Base-by-base conservation (phyloP, 176 grass and related monocot genomes). In the Aegilops longissima region DNA sequence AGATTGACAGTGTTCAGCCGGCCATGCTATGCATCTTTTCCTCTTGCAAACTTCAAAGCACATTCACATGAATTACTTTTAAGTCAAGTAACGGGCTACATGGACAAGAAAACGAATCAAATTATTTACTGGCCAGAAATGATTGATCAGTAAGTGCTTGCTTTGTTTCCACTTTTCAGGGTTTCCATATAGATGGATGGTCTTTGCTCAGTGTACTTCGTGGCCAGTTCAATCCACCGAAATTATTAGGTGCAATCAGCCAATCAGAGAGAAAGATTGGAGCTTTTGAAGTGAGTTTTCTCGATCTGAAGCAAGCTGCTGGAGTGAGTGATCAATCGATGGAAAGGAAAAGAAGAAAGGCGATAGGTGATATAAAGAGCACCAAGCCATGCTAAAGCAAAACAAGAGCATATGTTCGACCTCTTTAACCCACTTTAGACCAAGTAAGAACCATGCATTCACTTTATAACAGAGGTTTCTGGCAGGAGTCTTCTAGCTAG, bases 51-150 rank as follows among this genome's bases (percentile, higher is more conserved):
- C 61, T 62, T 29, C 76, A 20, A 5, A 40, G 9, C 81, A 54
- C 76, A 62, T 87, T 91, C 85, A 88, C 89, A 91, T 70, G 68
- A n/a, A 75, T 47, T 84, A 44, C 85, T 84, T 70, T 51, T 68
- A 67, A 25, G 61, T 25, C 61, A 91, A 87, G 85, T 61, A 61
- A 80, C 3, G 35, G 33, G 73, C 54, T 9, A 31, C 31, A 14
- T 25, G 27, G 17, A 72, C 56, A 77, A 10, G 18, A 44, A 80
- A 59, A 33, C 18, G 30, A 75, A 79, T 45, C 42, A 68, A 79
- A 79, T 17, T 61, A 21, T 84, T 68, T 76, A 36, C 1, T 3
- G 34, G 47, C 18, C 13, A 51, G 23, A 87, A 75, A 68, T 59
- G 74, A 68, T 67, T 66, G 80, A 80, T 76, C 59, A 14, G 38